phyloP scores from a whole-genome alignment of 2,329 filamentous ascomycete genomes.

The Claviceps arundinis region DNA sequence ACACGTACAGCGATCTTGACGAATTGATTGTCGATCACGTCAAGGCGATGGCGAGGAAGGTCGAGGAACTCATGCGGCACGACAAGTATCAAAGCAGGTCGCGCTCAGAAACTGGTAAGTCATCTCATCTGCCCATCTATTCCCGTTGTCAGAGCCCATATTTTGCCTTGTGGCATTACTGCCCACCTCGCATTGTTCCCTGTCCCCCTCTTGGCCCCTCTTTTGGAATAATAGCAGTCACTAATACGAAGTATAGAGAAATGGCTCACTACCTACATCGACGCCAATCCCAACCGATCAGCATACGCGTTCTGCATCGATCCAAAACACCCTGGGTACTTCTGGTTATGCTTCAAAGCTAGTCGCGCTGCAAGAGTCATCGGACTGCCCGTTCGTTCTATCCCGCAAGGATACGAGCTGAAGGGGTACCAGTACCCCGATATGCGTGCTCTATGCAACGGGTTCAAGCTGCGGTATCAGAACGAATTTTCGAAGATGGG shows the following conservation, averaged over 20 bases:
- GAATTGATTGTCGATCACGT: conserved; percentile 95
- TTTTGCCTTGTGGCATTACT: too few species aligned
- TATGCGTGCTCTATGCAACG: conserved; percentile 90
- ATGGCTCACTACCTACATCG: conserved; percentile 92
- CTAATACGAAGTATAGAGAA: conserved; percentile 45
- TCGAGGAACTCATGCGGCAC: conserved; percentile 87
- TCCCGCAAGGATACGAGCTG: conserved; percentile 87
- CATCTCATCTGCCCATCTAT: too few species aligned
- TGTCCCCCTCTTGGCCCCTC: background rate
- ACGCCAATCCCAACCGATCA: conserved; percentile 86
- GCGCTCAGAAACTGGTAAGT: conserved; percentile 72
- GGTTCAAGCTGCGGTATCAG: conserved; percentile 75
- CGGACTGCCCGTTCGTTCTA: conserved; percentile 75
- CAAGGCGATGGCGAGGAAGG: conserved; percentile 94
- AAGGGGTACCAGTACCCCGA: conserved; percentile 83
- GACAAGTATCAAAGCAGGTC: conserved; percentile 85
- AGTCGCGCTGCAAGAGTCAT: conserved; percentile 60
- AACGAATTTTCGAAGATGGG: conserved; percentile 52
- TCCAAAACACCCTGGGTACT: conserved; percentile 82
- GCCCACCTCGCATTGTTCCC: background rate
- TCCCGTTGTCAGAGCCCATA: too few species aligned
- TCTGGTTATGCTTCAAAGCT: conserved; percentile 92
- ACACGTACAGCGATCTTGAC: conserved; percentile 89
- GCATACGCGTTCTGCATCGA: conserved; percentile 96
- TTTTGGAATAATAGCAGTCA: conserved; percentile 22